phyloP scores from a whole-genome alignment of 805 yeast genomes.

The Kurtzmaniella cleridarum region DNA sequence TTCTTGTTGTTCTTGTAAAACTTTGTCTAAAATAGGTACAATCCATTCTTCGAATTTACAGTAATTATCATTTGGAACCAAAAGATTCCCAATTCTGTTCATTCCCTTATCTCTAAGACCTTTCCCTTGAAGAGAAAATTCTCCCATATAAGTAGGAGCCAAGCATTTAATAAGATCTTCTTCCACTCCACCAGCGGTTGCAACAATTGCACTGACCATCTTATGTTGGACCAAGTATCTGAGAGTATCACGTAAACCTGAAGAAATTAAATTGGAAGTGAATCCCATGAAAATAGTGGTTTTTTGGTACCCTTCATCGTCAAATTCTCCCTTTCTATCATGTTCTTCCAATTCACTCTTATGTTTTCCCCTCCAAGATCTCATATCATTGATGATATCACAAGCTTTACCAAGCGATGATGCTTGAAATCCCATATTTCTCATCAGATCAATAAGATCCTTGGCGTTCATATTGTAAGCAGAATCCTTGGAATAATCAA shows the following conservation, averaged over 20 bases:
- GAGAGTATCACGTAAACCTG: slow-evolving; percentile 89
- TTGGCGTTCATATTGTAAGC: slow-evolving; percentile 75
- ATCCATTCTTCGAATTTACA: slow-evolving; percentile 99
- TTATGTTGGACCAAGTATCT: slow-evolving; percentile 88
- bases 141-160: slow-evolving; percentile 96
- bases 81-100: slow-evolving; percentile 94
- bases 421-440: slow-evolving; percentile 96
- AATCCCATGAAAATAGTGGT: slow-evolving; percentile 93
- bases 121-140: slow-evolving; percentile 76
- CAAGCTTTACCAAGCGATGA: slow-evolving; percentile 81
- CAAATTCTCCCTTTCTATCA: slow-evolving; percentile 64
- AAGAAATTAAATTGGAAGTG: slow-evolving; percentile 91
- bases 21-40: slow-evolving; percentile 82
- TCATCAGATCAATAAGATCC: slow-evolving; percentile 78
- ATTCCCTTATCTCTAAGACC: slow-evolving; percentile 88
- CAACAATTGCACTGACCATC: slow-evolving; percentile 90
- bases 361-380: slow-evolving; percentile 86
- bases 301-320: slow-evolving; percentile 71
- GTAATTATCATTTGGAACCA: slow-evolving; percentile 97
- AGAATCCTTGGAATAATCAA: slow-evolving; percentile 78
- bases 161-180: slow-evolving; percentile 95
- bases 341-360: slow-evolving; percentile 64
- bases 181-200: slow-evolving; percentile 98
- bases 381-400: slow-evolving; percentile 88
- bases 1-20: slow-evolving; percentile 84